phyloP scores from a whole-genome alignment of 1,284 basidiomycete species.

The Pseudozyma tsukubaensis region DNA sequence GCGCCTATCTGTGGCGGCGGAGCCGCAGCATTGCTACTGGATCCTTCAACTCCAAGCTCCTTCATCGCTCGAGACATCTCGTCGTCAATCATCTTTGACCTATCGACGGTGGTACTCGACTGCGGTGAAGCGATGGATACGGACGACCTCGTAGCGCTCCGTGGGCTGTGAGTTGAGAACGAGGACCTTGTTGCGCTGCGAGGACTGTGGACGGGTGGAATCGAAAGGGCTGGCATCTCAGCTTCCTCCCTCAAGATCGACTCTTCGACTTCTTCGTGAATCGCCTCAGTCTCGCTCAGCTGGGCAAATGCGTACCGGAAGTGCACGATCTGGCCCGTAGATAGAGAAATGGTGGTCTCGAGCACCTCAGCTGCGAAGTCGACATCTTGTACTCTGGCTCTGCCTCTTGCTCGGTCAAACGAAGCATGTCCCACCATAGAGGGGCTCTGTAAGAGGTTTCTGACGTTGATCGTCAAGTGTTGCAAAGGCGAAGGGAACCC shows the following conservation, averaged over 20 bases:
- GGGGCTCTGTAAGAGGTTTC: slow-evolving; percentile 34
- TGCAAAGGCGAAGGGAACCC: slow-evolving; percentile 61
- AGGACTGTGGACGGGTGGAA: slow-evolving; percentile 37
- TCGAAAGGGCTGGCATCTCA: slow-evolving; percentile 24
- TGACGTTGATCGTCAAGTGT: slow-evolving; percentile 57
- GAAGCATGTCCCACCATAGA: slow-evolving; percentile 46
- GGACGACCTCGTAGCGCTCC: slow-evolving; percentile 13
- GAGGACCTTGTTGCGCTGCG: slow-evolving; percentile 15
- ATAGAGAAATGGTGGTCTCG: slow-evolving; percentile 51
- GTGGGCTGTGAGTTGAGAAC: slow-evolving; percentile 27
- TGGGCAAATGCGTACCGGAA: slow-evolving; percentile 51
- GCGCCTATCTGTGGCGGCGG: background rate
- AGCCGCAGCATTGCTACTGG: background rate
- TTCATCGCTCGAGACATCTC: slow-evolving; percentile 52
- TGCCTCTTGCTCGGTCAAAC: slow-evolving; percentile 46
- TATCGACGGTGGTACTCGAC: slow-evolving; percentile 2
- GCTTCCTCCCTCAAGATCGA: slow-evolving; percentile 43
- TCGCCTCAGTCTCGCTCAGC: slow-evolving; percentile 48
- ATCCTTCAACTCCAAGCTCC: slow-evolving; percentile 31
- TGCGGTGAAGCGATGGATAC: slow-evolving; percentile 16
- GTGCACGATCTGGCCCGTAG: slow-evolving; percentile 56
- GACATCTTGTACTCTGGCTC: slow-evolving; percentile 41
- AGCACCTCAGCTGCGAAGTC: slow-evolving; percentile 55
- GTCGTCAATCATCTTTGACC: slow-evolving; percentile 29
- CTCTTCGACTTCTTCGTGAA: slow-evolving; percentile 49